Base-by-base conservation (phyloP, 2,329 filamentous ascomycete species). In the Phaeosphaeria sp. region DNA sequence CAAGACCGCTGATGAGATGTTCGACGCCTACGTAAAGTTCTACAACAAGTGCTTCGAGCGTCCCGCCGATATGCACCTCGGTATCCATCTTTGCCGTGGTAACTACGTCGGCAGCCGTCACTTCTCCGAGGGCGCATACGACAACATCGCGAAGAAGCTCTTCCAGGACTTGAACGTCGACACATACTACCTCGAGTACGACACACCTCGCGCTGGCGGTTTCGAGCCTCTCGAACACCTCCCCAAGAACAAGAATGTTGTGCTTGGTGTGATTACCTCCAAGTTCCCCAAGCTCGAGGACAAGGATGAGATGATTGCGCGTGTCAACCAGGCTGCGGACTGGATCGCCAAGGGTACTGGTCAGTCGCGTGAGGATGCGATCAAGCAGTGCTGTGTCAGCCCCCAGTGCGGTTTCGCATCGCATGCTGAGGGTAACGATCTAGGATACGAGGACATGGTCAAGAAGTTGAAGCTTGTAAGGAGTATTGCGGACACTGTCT, bases 21-120 rank as follows among this genome's bases (percentile, higher is more conserved):
- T 93, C 21, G 88, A 91, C 66, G 85, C 88, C 25, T 93, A 93
- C 78, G 90, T 93, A 74, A 82, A 84, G 60, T 85, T 91, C 64
- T 93, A 93, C 82, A 93, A 93, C 74, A 87, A 90, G 75, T 86
- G 83, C 68, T 82, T 91, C 70, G 79, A 74, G 67, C 79, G 86
- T 0, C 89, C 90, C 0, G 74, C 81, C 1, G 90, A 93, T 71
- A 85, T 93, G 82, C 90, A 92, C 76, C 84, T 91, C 2, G 90
- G 90, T 46, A 88, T 93, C 17, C 91, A 93, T 72, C 81, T 93
- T 51, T 93, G 90, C 82, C 72, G 80, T 53, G 80, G 80, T 13
- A 82, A 82, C 66, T 82, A 81, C 56, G 74, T 82, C 27, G 79
- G 79, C 54, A 78, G 75, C 57, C 74, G 77, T 43, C 80, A 82